phyloP scores from a whole-genome alignment of 2,329 filamentous ascomycete species.

The Domatiomyces globalis region DNA sequence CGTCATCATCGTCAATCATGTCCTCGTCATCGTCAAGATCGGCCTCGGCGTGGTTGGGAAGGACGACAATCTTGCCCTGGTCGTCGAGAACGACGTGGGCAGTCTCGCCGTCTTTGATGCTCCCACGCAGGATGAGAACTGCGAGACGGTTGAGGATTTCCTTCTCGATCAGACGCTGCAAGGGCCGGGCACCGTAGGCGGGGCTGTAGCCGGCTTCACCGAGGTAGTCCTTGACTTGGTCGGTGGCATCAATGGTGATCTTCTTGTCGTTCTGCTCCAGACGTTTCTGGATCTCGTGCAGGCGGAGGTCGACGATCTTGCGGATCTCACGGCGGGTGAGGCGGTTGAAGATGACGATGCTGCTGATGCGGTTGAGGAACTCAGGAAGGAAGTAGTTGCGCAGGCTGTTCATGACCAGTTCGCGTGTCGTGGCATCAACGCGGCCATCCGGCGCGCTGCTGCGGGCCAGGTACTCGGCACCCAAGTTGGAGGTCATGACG shows the following conservation, averaged over 20 bases:
- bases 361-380: slow-evolving; percentile 96
- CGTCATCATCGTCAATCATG: slow-evolving; percentile 63
- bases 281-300: slow-evolving; percentile 80
- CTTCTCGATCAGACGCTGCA: slow-evolving; percentile 85
- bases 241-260: slow-evolving; percentile 65
- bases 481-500: slow-evolving; percentile 96
- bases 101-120: slow-evolving; percentile 69
- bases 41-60: slow-evolving; percentile 62
- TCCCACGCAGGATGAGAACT: slow-evolving; percentile 75
- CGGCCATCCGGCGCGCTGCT: slow-evolving; percentile 63
- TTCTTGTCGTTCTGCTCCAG: slow-evolving; percentile 74
- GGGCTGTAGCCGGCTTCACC: slow-evolving; percentile 86
- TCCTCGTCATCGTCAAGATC: slow-evolving; percentile 52
- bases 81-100: slow-evolving; percentile 67
- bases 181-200: slow-evolving; percentile 80
- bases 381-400: slow-evolving; percentile 96
- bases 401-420: slow-evolving; percentile 80
- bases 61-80: slow-evolving; percentile 58
- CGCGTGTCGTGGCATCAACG: slow-evolving; percentile 72
- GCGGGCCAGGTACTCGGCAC: slow-evolving; percentile 81
- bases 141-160: slow-evolving; percentile 90
- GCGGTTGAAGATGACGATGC: slow-evolving; percentile 95
- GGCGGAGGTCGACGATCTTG: slow-evolving; percentile 83
- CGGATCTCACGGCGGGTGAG: slow-evolving; percentile 81
- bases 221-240: slow-evolving; percentile 84